Conservation (phyloP, 2,329 filamentous ascomycete genomes). For the Diaporthe eres region DNA sequence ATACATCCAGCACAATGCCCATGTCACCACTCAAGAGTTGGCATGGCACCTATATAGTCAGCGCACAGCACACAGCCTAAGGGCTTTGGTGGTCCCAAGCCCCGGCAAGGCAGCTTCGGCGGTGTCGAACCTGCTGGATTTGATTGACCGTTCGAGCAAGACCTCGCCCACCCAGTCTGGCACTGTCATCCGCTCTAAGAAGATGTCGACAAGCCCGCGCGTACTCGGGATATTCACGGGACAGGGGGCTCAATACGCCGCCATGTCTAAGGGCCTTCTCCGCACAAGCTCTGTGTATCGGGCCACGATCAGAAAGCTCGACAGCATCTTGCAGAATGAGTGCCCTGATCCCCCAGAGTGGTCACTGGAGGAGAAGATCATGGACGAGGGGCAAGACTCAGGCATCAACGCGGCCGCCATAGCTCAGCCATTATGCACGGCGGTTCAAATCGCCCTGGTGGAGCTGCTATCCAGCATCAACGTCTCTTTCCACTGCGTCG, state of each 20-base stretch:
- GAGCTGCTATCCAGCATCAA: conserved; percentile 48
- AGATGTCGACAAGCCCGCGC: conserved; percentile 42
- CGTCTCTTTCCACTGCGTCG: conserved; percentile 49
- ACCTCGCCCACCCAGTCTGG: not conserved
- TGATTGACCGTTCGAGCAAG: conserved; percentile 44
- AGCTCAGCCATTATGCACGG: conserved; percentile 67
- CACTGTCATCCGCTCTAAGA: conserved; percentile 43
- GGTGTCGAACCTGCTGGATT: conserved; percentile 44
- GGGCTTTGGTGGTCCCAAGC: conserved; percentile 39
- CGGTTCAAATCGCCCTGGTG: conserved; percentile 63
- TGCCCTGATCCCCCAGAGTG: conserved; percentile 47
- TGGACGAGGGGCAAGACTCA: conserved; percentile 47
- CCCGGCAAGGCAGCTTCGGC: conserved; percentile 26
- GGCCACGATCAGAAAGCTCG: conserved; percentile 51
- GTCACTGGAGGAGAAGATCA: conserved; percentile 53
- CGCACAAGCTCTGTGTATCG: conserved; percentile 50
- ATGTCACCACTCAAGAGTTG: conserved; percentile 44
- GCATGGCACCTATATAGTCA: conserved; percentile 52
- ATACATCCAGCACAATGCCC: conserved; percentile 47
- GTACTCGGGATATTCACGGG: conserved; percentile 57
- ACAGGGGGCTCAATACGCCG: conserved; percentile 61
- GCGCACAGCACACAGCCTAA: conserved; percentile 51
- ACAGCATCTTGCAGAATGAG: conserved; percentile 48
- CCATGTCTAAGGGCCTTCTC: conserved; percentile 55
- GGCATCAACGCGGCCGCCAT: conserved; percentile 55